A percentile compares a stretch with the other conserved stretches of the same genome.
Conservation (phyloP, 306 rosid species). For the Hylodesmum podocarpum region DNA sequence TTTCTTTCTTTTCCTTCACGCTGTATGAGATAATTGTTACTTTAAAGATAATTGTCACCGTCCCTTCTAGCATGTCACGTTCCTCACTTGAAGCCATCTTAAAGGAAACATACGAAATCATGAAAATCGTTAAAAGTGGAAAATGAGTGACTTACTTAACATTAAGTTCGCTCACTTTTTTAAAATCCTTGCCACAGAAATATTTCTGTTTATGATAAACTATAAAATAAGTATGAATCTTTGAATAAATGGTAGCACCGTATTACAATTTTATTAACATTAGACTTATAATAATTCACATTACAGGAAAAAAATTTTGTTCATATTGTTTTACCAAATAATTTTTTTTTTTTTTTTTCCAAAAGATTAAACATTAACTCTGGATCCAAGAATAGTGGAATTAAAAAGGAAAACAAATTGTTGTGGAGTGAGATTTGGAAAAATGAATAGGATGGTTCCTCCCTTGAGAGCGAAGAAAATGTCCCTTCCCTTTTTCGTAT, state of each 20-base stretch:
- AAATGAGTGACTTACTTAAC: not conserved
- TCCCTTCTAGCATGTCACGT: not conserved
- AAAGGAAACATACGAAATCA: not conserved
- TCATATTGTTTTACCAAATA: too few relatives aligned
- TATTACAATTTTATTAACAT: not conserved
- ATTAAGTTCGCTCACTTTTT: not conserved
- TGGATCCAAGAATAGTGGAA: too few relatives aligned
- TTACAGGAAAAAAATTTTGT: too few relatives aligned
- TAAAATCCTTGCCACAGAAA: not conserved
- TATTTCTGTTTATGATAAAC: not conserved
- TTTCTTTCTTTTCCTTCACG: too few relatives aligned
- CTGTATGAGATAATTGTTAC: too few relatives aligned
- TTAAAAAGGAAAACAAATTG: too few relatives aligned
- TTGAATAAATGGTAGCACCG: not conserved
- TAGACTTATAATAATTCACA: too few relatives aligned
- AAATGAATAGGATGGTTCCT: not conserved
- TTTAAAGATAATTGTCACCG: not conserved
- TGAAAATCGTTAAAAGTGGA: not conserved
- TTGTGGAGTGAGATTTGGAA: not conserved
- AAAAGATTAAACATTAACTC: too few relatives aligned
- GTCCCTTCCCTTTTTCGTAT: not conserved
- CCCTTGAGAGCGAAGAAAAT: conserved; percentile 16
- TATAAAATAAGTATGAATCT: not conserved
- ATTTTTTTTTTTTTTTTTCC: too few relatives aligned
- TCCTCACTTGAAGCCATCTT: not conserved